phyloP scores from a whole-genome alignment of 1,284 basidiomycete species.

The Coriolopsis trogii region DNA sequence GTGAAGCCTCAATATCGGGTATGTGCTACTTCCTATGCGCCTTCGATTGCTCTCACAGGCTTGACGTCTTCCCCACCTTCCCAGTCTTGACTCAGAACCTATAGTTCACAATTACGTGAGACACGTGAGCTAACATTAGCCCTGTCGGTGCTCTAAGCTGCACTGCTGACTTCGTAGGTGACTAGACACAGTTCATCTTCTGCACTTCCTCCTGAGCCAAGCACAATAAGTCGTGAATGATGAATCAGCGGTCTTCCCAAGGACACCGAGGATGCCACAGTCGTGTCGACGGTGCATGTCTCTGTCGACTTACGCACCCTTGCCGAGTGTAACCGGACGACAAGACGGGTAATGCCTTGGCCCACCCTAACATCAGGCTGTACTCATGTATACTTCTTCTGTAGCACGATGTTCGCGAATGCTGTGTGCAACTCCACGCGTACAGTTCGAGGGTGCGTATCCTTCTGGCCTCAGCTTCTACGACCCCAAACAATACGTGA shows the following conservation, averaged over 20 bases:
- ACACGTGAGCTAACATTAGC: slow-evolving; percentile 2
- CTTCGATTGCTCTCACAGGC: too few relatives aligned
- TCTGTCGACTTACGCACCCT: background rate
- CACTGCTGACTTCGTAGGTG: background rate
- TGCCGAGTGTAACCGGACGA: background rate
- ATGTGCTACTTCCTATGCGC: too few relatives aligned
- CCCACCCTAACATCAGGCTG: too few relatives aligned
- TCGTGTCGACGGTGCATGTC: background rate
- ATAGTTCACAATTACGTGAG: slow-evolving; percentile 5
- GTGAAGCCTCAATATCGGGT: too few relatives aligned
- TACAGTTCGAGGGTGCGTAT: background rate
- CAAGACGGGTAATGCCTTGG: background rate
- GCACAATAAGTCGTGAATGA: slow-evolving; percentile 1
- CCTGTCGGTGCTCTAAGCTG: background rate
- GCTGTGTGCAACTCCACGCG: too few relatives aligned
- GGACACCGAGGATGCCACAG: background rate
- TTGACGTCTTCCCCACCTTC: too few relatives aligned
- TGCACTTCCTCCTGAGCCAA: background rate
- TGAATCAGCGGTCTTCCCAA: slow-evolving; percentile 5
- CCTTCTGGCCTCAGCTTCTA: too few relatives aligned
- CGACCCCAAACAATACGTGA: too few relatives aligned
- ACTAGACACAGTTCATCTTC: background rate
- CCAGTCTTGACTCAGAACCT: too few relatives aligned
- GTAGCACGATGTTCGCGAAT: too few relatives aligned
- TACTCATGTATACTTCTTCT: too few relatives aligned